These are phyloP conservation scores for Monilinia polystroma DNA, from an alignment of 2,329 filamentous ascomycete genomes.

Conservation along the genomic window DNA sequence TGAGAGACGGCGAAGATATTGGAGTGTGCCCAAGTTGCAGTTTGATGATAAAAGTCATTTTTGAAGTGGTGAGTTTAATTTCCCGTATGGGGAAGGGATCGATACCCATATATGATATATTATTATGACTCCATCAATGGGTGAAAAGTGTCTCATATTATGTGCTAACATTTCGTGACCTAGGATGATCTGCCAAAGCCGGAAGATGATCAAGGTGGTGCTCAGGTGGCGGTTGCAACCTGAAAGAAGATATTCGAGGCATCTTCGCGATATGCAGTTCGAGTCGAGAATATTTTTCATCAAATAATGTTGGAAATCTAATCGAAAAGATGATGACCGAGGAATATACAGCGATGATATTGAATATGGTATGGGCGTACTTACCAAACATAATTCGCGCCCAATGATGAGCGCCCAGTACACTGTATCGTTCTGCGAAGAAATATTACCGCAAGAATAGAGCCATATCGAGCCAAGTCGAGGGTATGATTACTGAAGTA, in stretches of 20 bases:
- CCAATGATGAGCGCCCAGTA: neutral
- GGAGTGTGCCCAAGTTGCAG: slow-evolving; percentile 98
- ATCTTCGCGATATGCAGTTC: neutral
- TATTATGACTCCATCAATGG: neutral
- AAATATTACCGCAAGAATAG: slow-evolving; percentile 6
- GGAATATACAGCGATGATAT: neutral
- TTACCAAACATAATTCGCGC: neutral
- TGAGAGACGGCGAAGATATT: slow-evolving; percentile 87
- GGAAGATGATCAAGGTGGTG: slow-evolving; percentile 26
- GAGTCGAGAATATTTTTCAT: slow-evolving; percentile 3
- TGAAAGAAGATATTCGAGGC: slow-evolving; percentile 11
- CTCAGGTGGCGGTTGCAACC: slow-evolving; percentile 28
- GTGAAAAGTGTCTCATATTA: neutral
- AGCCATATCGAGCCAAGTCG: neutral
- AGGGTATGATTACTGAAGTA: neutral
- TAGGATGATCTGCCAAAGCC: slow-evolving; percentile 53
- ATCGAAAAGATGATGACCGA: neutral
- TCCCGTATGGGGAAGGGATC: no score
- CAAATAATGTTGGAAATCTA: neutral
- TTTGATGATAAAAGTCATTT: slow-evolving; percentile 94
- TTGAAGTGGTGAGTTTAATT: slow-evolving; percentile 65
- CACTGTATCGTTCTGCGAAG: slow-evolving; percentile 10
- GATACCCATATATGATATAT: neutral
- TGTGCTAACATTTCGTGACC: slow-evolving; percentile 22
- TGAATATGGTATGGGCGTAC: neutral